Evolutionary conservation across 345 rosid genomes (phyloP), one percentile per base, ranked within the genome.

Genomic region (Salix purpurea): DNA sequence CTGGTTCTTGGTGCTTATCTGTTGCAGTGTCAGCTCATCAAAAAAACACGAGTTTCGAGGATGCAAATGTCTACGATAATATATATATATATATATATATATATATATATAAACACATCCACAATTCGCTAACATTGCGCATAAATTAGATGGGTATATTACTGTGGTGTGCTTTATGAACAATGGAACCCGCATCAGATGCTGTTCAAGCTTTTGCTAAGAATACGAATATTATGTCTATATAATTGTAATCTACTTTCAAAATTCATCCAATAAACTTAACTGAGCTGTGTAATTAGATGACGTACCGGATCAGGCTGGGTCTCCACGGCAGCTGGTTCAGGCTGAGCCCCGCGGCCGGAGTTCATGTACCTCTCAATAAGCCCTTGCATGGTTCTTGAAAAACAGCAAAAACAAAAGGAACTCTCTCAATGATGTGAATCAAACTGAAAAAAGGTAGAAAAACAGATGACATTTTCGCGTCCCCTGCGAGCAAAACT

Each of bases 311-410:
- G 36, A 66, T 58, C 64, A 58, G 80, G 74, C 26, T 69, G 82
- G 28, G 69, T 74, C 71, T 76, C 83, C 26, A 65, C 37, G 71
- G 66, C 76, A 28, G 52, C 34, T 4, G 62, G 64, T 36, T 62
- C 84, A 7, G 70, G 28, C 73, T 74, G 86, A 80, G 80, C 76
- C 67, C 84, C 87, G 50, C 81, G 80, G 18, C 83, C 88, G 67
- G 84, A 74, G 37, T 71, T 81, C 73, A 28, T 66, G 81, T 85
- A 85, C 84, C 61, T 80, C 78, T 85, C 84, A 4, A 85, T 83
- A 46, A 85, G 82, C 83, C 82, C 86, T 74, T 73, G 76, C 88
- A 85, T 83, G 66, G 58, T 83, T 74, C 88, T 84, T 48, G 15
- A 56, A 32, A 61, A 68, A 7, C 26, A 36, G 30, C 37, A 36